These are phyloP conservation scores for Exobasidium cylindrosporum DNA, from an alignment of 1,284 basidiomycete genomes.

Conservation along the genomic window DNA sequence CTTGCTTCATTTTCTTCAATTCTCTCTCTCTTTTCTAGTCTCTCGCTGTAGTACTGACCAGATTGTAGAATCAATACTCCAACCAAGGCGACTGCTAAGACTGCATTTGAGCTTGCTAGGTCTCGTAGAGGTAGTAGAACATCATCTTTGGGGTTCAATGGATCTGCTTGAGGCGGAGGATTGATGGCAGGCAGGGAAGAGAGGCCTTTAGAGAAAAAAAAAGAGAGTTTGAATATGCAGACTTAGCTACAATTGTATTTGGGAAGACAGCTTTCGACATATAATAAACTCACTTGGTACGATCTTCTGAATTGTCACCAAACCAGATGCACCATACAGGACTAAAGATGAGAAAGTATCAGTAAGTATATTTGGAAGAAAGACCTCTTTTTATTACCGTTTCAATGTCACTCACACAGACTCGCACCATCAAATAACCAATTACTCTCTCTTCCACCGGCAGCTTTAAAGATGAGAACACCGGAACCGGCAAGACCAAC, in stretches of 20 bases:
- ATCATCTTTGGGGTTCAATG: conserved; percentile 13
- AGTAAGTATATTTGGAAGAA: too few species aligned
- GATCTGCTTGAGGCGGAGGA: conserved; percentile 19
- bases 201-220: conserved; percentile 19
- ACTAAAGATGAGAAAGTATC: conserved; percentile 18
- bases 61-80: conserved; percentile 51
- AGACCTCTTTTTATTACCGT: neutral
- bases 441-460: conserved; percentile 49
- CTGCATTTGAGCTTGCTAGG: conserved; percentile 47
- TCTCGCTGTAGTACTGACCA: conserved; percentile 54
- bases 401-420: conserved; percentile 42
- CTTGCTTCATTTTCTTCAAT: conserved; percentile 52
- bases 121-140: conserved; percentile 39
- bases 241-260: neutral
- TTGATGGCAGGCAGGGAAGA: conserved; percentile 22
- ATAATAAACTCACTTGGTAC: conserved; percentile 39
- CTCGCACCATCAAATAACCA: conserved; percentile 55
- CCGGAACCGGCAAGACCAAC: conserved; percentile 29
- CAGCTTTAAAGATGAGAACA: conserved; percentile 38
- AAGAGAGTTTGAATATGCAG: neutral
- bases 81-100: conserved; percentile 49
- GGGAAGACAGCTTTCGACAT: too few species aligned
- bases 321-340: conserved; percentile 44
- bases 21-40: conserved; percentile 50
- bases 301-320: conserved; percentile 48